Evolutionary conservation across 2,329 filamentous ascomycete genomes (phyloP).

Genomic region (Aspergillus ibericus): DNA sequence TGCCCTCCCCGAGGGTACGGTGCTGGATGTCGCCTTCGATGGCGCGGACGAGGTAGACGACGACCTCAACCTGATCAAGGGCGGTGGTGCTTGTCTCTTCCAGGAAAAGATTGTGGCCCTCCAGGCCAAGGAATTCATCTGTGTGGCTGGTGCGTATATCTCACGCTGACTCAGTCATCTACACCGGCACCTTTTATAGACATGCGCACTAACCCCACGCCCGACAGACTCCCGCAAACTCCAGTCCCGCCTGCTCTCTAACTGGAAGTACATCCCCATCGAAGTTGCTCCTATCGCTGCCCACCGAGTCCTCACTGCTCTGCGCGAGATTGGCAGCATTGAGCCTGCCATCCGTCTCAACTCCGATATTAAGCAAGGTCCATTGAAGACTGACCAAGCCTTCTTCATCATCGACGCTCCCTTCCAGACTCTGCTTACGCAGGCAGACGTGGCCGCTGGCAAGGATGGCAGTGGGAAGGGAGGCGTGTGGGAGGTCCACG

Average conservation of each 20-base stretch:
- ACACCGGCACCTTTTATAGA: not conserved
- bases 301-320: constrained; percentile 70
- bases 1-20: constrained; percentile 62
- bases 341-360: constrained; percentile 71
- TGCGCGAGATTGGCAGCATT: constrained; percentile 70
- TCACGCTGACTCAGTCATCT: not conserved
- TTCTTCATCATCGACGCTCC: constrained; percentile 92
- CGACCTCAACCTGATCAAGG: constrained; percentile 95
- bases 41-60: constrained; percentile 96
- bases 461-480: constrained; percentile 57
- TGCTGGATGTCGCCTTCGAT: constrained; percentile 90
- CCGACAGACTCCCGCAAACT: constrained; percentile 81
- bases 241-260: constrained; percentile 68
- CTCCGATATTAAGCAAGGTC: constrained; percentile 74
- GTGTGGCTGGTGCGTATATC: constrained; percentile 67
- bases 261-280: constrained; percentile 85
- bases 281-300: constrained; percentile 88
- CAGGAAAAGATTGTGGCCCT: constrained; percentile 96
- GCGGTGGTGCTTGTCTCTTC: constrained; percentile 93
- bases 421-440: constrained; percentile 71
- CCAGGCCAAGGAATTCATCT: constrained; percentile 80
- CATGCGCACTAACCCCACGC: not conserved
- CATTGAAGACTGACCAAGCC: constrained; percentile 80
- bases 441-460: constrained; percentile 53
- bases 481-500: constrained; percentile 77